Percentiles rank a stretch among this genome's conserved stretches.
Conservation (phyloP, 2,329 filamentous ascomycete genomes). For the Hypoxylon sp. region DNA sequence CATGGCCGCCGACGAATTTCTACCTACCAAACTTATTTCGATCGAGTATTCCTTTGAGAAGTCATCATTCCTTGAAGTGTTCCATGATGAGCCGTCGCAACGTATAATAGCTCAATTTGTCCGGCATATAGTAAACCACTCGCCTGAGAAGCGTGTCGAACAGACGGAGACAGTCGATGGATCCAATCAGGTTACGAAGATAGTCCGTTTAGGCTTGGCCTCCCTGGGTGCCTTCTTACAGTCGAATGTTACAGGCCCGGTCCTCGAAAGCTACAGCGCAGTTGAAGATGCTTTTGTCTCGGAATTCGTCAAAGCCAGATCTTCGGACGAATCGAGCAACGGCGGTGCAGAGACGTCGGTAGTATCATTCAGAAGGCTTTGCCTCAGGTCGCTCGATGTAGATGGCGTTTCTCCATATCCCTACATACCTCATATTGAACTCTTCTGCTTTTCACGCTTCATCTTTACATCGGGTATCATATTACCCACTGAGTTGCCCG, state of each 20-base stretch:
- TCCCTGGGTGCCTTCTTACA: constrained; percentile 78
- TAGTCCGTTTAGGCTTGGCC: constrained; percentile 67
- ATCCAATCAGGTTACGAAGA: constrained; percentile 20
- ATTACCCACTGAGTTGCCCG: constrained; percentile 37
- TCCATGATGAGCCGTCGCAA: constrained; percentile 31
- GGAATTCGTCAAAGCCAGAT: constrained; percentile 47
- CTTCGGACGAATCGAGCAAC: neutral
- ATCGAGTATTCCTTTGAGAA: constrained; percentile 44
- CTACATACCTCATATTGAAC: constrained; percentile 84
- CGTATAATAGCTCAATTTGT: constrained; percentile 42
- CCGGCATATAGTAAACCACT: constrained; percentile 22
- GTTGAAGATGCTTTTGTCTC: constrained; percentile 52
- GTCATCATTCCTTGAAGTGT: constrained; percentile 40
- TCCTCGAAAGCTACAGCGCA: constrained; percentile 59
- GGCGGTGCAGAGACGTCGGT: constrained; percentile 27
- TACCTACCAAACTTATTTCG: constrained; percentile 33
- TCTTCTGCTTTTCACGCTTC: constrained; percentile 79
- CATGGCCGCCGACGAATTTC: constrained; percentile 21
- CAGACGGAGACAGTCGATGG: neutral
- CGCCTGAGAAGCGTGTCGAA: neutral
- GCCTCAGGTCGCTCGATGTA: constrained; percentile 77
- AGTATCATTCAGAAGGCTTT: constrained; percentile 51
- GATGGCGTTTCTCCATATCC: constrained; percentile 91
- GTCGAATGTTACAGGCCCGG: constrained; percentile 80
- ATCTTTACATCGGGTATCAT: constrained; percentile 59